Base-by-base conservation (phyloP, 805 yeast genomes). In the Hyphopichia homilentoma region DNA sequence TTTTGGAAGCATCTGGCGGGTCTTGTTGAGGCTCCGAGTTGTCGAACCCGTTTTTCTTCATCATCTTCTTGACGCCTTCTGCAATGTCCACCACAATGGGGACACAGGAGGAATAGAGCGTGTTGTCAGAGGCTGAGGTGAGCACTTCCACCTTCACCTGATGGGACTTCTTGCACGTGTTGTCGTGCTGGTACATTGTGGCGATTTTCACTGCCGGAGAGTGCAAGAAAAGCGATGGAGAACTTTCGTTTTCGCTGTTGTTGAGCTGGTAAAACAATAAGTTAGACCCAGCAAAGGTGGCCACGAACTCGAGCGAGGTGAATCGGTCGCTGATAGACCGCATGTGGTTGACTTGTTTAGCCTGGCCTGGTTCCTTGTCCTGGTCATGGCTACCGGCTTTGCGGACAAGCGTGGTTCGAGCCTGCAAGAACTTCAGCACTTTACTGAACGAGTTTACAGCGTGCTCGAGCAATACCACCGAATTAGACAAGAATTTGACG, bases 151-250 rank as follows among this genome's bases (percentile, higher is more conserved):
- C 55, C 14, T 68, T 62, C 15, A 80, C 44, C 16, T 40, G 48
- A 44, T 73, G 83, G 29, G 65, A 69, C 33, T 65, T 67, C 0
- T 39, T 25, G 0, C 61, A 64, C 0, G 49, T 36, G 22, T 60
- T 59, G 12, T 46, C 37, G 41, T 68, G 71, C 3, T 54, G 50
- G 48, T 85, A 87, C 36, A 70, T 75, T 0, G 79, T 45, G 2
- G 71, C 68, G 5, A 83, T 65, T 30, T 65, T 66, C 1, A 89
- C 76, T 1, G 85, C 82, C 0, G 97, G 97, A 0, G 95, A 75
- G 32, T 75, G 82, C 16, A 89, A 57, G 17, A 67, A 71, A 11
- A 89, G 62, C 0, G 84, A 70, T 1, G 61, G 58, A 0, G 86
- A 70, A 3, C 48, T 40, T 11, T 57, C 57, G 2, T 42, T 35